Evolutionary conservation across 768 basidiomycete species (phyloP).

Genomic region (Chalciporus piperatus): DNA sequence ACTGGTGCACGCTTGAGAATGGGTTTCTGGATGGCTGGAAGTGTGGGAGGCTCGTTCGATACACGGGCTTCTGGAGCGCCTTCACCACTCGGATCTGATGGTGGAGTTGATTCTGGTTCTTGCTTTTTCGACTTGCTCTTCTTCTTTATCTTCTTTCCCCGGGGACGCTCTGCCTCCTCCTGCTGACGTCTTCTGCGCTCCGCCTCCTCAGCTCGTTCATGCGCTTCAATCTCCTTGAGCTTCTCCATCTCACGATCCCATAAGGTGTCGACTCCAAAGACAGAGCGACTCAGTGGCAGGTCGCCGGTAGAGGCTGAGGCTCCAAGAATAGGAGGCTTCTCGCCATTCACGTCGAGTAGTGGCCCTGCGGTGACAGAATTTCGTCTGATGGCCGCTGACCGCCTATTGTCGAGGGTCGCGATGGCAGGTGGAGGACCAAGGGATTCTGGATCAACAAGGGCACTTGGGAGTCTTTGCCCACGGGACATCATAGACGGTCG

Average conservation of each 20-base stretch:
- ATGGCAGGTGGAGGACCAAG: constrained; percentile 49
- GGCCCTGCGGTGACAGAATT: constrained; percentile 58
- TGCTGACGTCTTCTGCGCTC: constrained; percentile 45
- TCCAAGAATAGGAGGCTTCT: constrained; percentile 30
- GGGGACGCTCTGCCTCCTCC: constrained; percentile 39
- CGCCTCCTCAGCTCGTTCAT: constrained; percentile 59
- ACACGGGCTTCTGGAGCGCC: constrained; percentile 17
- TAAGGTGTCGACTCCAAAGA: constrained; percentile 90
- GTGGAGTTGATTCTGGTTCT: constrained; percentile 34
- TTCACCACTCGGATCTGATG: constrained; percentile 35
- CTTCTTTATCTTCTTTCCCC: constrained; percentile 35
- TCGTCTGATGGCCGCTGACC: constrained; percentile 41
- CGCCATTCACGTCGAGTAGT: constrained; percentile 60
- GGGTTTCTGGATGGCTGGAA: constrained; percentile 37
- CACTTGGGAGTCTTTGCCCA: constrained; percentile 52
- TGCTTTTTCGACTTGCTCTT: constrained; percentile 47
- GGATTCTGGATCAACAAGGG: constrained; percentile 70
- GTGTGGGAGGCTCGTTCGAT: constrained; percentile 26
- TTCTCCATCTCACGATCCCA: constrained; percentile 90
- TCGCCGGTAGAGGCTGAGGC: constrained; percentile 31
- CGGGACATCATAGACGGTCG: constrained; percentile 94
- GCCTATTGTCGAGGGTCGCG: constrained; percentile 44
- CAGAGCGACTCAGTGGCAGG: constrained; percentile 59
- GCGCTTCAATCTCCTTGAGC: constrained; percentile 71
- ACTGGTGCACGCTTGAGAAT: constrained; percentile 29